These are phyloP conservation scores for Xylariaceae sp. DNA, from an alignment of 2,329 filamentous ascomycete genomes.

Conservation along the genomic window DNA sequence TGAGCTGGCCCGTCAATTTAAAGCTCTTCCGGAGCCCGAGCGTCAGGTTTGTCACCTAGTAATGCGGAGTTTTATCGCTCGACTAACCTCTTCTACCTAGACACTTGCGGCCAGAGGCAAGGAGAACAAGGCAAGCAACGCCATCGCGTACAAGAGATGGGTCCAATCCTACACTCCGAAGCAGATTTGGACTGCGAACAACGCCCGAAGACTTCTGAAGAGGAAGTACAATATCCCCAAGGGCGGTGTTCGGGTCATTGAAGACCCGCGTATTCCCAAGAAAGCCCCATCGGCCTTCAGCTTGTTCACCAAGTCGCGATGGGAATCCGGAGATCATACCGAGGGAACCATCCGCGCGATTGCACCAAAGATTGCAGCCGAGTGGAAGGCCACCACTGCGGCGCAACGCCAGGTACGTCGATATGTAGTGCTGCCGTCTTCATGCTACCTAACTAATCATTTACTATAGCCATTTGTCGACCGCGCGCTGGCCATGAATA, in stretches of 20 bases:
- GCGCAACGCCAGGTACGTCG: constrained; percentile 40
- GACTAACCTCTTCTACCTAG: constrained; percentile 28
- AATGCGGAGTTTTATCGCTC: background rate
- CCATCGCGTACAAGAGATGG: constrained; percentile 41
- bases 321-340: constrained; percentile 27
- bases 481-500: constrained; percentile 26
- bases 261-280: constrained; percentile 46
- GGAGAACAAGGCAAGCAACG: constrained; percentile 40
- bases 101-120: constrained; percentile 31
- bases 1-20: constrained; percentile 33
- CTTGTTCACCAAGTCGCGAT: constrained; percentile 37
- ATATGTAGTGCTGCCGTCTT: background rate
- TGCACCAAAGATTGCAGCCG: constrained; percentile 25
- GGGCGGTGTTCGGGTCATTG: constrained; percentile 29
- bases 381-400: constrained; percentile 41
- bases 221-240: constrained; percentile 32
- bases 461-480: constrained; percentile 33
- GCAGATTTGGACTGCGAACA: constrained; percentile 43
- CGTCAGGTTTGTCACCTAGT: constrained; percentile 36
- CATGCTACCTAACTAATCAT: constrained; percentile 17
- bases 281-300: constrained; percentile 30
- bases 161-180: constrained; percentile 38
- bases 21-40: constrained; percentile 37
- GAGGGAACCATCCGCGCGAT: constrained; percentile 14
- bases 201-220: constrained; percentile 40